A percentile compares a stretch with the other conserved stretches of the same genome.
These are phyloP conservation scores for Euryodendron excelsum DNA, from an alignment of 148 eudicot species.

Conservation along the genomic window DNA sequence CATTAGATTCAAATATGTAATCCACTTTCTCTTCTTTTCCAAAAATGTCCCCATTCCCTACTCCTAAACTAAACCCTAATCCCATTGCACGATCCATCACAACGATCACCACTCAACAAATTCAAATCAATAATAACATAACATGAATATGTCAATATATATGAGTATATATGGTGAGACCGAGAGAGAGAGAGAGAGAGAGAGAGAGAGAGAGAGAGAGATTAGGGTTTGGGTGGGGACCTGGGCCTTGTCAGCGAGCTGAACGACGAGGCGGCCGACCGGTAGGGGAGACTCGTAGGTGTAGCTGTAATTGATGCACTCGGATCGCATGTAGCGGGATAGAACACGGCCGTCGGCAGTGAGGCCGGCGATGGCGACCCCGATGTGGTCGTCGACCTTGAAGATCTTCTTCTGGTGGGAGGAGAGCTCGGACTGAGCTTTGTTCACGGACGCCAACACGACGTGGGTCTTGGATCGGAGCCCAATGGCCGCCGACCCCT, in stretches of 20 bases:
- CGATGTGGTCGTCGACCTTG: constrained; percentile 85
- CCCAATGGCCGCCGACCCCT: constrained; percentile 90
- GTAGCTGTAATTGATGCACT: constrained; percentile 64
- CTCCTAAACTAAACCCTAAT: background rate
- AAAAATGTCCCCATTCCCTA: background rate
- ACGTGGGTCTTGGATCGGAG: constrained; percentile 85
- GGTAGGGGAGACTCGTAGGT: constrained; percentile 73
- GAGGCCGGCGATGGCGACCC: constrained; percentile 88
- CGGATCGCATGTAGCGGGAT: constrained; percentile 79
- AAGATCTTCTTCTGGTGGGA: constrained; percentile 98
- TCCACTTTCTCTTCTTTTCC: background rate
- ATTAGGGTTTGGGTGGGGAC: constrained; percentile 23
- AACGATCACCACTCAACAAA: no score
- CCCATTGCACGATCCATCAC: background rate
- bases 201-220: background rate
- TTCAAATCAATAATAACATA: constrained; percentile 5
- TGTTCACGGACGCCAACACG: constrained; percentile 71
- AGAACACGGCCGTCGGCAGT: constrained; percentile 92
- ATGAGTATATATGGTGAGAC: no score
- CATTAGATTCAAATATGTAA: background rate
- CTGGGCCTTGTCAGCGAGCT: constrained; percentile 96
- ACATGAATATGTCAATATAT: constrained; percentile 24
- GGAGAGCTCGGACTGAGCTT: constrained; percentile 81
- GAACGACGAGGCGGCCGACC: constrained; percentile 88
- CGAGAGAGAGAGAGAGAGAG: background rate